A percentile compares a stretch with the other conserved stretches of the same genome.
These are phyloP conservation scores for Taphrina sp. DNA, from an alignment of 1,139 yeast genomes.

Conservation along the genomic window DNA sequence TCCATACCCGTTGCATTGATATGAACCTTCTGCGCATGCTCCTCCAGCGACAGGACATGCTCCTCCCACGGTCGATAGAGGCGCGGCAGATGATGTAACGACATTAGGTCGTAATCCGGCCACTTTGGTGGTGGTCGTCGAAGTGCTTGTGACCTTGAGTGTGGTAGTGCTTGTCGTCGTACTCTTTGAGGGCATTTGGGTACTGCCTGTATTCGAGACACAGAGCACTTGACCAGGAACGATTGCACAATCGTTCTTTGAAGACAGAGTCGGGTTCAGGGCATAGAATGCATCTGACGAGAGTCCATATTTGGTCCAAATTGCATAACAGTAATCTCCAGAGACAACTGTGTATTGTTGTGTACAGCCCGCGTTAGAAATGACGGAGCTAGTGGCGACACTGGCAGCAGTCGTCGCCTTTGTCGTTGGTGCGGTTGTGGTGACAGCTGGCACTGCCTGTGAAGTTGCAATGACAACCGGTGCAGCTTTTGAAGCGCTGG, in stretches of 20 bases:
- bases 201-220: conserved; percentile 19
- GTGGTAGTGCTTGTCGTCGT: conserved; percentile 37
- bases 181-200: conserved; percentile 28
- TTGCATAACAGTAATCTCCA: conserved; percentile 19
- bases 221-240: conserved; percentile 17
- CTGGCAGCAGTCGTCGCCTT: conserved; percentile 23
- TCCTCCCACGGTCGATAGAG: conserved; percentile 18
- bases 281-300: background rate
- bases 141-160: conserved; percentile 36
- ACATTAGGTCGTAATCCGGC: conserved; percentile 29
- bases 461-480: conserved; percentile 6
- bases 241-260: conserved; percentile 2
- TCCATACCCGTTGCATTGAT: conserved; percentile 53
- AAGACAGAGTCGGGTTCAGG: conserved; percentile 7
- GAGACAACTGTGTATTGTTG: conserved; percentile 7
- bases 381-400: conserved; percentile 21
- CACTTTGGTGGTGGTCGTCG: conserved; percentile 32
- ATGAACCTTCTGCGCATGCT: conserved; percentile 51
- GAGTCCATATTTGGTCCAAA: conserved; percentile 15
- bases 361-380: conserved; percentile 9
- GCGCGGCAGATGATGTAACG: conserved; percentile 15
- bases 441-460: background rate
- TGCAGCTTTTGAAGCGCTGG: conserved; percentile 17
- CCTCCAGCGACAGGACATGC: conserved; percentile 31
- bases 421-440: conserved; percentile 11